These are phyloP conservation scores for Malus sieversii DNA, from an alignment of 306 rosid species.

Conservation along the genomic window DNA sequence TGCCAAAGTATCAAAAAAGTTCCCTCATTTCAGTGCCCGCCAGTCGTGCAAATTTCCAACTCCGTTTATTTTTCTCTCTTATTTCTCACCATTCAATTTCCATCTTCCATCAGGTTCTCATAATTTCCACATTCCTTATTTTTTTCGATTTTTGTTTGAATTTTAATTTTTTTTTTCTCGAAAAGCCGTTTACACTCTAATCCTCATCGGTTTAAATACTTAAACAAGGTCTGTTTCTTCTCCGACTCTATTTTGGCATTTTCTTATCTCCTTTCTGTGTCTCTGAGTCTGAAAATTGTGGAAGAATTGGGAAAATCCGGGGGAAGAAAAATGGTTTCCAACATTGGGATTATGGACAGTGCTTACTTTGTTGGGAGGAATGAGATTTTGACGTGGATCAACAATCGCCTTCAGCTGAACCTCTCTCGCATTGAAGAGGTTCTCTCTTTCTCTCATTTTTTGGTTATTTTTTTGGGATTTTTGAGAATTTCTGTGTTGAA, in stretches of 20 bases:
- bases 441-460: background rate
- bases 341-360: conserved; percentile 90
- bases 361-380: conserved; percentile 94
- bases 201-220: background rate
- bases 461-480: conserved; percentile 4
- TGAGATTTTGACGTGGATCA: conserved; percentile 91
- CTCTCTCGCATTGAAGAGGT: conserved; percentile 95
- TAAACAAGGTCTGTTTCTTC: background rate
- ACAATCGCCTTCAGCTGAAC: conserved; percentile 73
- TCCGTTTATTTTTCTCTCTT: background rate
- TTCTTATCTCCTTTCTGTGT: background rate
- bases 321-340: conserved; percentile 56
- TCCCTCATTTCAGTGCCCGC: background rate
- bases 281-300: background rate
- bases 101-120: conserved; percentile 9
- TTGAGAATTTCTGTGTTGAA: background rate
- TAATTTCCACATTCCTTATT: background rate
- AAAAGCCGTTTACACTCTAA: background rate
- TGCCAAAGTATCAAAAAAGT: background rate
- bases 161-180: background rate
- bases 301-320: conserved; percentile 15
- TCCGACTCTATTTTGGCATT: background rate
- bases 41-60: background rate
- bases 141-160: background rate
- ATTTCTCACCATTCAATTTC: background rate